Evolutionary conservation across 768 basidiomycete genomes (phyloP).

Genomic region (Leccinum disarticulatum): DNA sequence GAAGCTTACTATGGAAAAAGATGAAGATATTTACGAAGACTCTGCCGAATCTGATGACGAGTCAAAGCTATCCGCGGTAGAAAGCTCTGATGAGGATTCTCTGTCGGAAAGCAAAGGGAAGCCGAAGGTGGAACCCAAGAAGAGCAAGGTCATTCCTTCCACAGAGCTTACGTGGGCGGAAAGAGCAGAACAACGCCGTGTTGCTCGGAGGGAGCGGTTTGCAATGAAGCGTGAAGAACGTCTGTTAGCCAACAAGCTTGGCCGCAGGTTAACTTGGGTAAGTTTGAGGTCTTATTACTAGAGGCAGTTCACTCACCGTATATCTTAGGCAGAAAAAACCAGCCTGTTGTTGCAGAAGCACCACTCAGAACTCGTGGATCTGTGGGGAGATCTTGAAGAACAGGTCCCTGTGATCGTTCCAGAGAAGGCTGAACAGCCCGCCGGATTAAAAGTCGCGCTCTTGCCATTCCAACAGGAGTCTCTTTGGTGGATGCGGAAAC

Average conservation of each 20-base stretch:
- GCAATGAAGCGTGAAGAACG: conserved; percentile 47
- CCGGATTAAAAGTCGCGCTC: conserved; percentile 77
- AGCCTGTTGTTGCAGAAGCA: conserved; percentile 60
- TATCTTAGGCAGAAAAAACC: conserved; percentile 67
- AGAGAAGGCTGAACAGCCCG: conserved; percentile 73
- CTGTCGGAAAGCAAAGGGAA: conserved; percentile 35
- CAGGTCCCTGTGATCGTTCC: conserved; percentile 62
- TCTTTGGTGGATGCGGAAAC: conserved; percentile 93
- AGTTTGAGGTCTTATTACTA: conserved; percentile 25
- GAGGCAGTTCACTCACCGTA: conserved; percentile 3
- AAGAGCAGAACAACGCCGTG: conserved; percentile 11
- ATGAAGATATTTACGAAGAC: conserved; percentile 12
- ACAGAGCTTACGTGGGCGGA: conserved; percentile 13
- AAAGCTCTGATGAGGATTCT: conserved; percentile 17
- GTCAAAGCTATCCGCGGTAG: conserved; percentile 11
- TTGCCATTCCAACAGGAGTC: conserved; percentile 96
- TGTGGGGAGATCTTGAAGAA: conserved; percentile 85
- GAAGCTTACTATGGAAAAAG: conserved; percentile 4
- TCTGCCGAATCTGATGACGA: conserved; percentile 4
- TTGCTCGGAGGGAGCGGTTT: conserved; percentile 23
- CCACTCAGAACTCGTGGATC: conserved; percentile 78
- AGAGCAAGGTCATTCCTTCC: conserved; percentile 8
- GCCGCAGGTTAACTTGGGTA: conserved; percentile 74
- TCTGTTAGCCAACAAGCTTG: conserved; percentile 54
- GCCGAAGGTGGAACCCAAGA: conserved; percentile 28